These are phyloP conservation scores for Backusella luteola DNA, from an alignment of 192 early-diverging fungal genomes.

Conservation along the genomic window DNA sequence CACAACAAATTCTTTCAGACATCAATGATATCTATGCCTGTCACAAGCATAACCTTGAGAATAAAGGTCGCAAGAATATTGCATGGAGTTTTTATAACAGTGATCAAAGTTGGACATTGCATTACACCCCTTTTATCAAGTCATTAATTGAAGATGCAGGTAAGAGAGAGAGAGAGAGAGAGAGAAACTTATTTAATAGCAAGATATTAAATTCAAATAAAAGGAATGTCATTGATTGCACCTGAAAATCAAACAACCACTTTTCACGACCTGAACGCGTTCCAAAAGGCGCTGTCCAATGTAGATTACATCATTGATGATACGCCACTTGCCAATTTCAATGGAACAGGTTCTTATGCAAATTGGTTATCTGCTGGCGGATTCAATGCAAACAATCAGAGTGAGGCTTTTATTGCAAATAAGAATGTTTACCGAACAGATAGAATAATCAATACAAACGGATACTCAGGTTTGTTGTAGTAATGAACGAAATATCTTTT, in stretches of 20 bases:
- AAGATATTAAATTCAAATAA: not conserved
- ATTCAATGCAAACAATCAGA: not conserved
- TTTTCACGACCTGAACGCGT: not conserved
- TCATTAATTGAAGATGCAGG: constrained; percentile 12
- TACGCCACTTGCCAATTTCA: not conserved
- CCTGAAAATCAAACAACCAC: not conserved
- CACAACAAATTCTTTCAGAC: not conserved
- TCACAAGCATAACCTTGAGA: not conserved
- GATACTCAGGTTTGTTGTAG: not conserved
- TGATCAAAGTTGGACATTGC: not conserved
- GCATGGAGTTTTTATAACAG: not conserved
- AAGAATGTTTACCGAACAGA: constrained; percentile 7
- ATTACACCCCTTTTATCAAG: not conserved
- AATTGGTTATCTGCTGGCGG: constrained; percentile 3
- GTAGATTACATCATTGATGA: constrained; percentile 15
- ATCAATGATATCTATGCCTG: not conserved
- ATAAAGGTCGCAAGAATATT: not conserved
- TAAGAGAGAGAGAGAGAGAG: not conserved
- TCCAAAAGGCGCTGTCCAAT: not conserved
- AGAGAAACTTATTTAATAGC: not conserved
- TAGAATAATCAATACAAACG: not conserved
- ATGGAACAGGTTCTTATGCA: not conserved
- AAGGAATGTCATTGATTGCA: not conserved
- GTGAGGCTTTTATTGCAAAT: not conserved
- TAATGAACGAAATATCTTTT: not conserved